Base-by-base conservation (phyloP, 2,329 filamentous ascomycete species). In the Penicillium hordei region DNA sequence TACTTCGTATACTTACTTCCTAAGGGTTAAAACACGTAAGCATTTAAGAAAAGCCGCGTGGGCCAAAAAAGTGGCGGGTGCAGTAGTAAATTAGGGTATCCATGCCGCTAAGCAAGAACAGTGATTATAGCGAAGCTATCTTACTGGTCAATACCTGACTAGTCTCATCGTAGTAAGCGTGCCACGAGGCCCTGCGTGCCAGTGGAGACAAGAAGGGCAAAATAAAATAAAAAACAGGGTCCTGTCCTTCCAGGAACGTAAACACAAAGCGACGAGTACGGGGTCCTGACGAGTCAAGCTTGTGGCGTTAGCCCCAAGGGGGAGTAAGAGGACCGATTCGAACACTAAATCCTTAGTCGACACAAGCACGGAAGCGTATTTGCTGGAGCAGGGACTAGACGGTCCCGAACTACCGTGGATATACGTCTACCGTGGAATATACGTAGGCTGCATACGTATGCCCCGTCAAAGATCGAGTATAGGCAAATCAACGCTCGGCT, bases 381-480 rank as follows among this genome's bases (percentile, higher is more conserved):
- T 33, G 54, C 52, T 57, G 25, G 50, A 64, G 56, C 39, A n/a
- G 49, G 49, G 52, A 34, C 46, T 61, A 55, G 53, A 50, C 53
- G 49, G 21, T 6, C 50, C 50, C 25, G 43, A 43, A 29, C 43
- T 51, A 49, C 46, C 46, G 48, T 19, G 21, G 25, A 29, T 44
- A 44, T 44, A 44, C 42, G 42, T 19, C 15, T 43, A 5, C 19
- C 29, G 29, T 60, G 42, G 54, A 65, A 65, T 62, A 62, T 66
- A 66, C 63, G 65, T 67, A 65, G 57, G 36, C 65, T 53, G 65
- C 59, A 55, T 65, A 66, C 64, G 65, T 67, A 66, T 64, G 55
- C 62, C 56, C 56, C 52, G 49, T 62, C 46, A 40, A 49, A 39
- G 44, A 48, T 60, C 29, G 23, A 33, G 36, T 27, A 36, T 33